phyloP scores from a whole-genome alignment of 306 rosid genomes.

The Fagus crenata region DNA sequence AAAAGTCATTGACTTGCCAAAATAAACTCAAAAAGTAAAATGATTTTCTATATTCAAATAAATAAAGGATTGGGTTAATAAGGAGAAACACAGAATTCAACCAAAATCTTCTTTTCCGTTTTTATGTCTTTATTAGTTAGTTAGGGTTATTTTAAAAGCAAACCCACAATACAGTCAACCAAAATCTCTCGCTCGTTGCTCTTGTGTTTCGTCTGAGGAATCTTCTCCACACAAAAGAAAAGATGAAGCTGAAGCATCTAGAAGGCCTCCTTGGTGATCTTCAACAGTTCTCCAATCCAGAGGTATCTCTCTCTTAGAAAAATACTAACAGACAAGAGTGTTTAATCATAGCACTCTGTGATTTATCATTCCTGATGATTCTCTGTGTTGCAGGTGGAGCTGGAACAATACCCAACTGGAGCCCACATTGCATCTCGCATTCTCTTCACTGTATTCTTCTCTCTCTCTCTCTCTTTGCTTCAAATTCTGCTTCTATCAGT shows the following conservation, averaged over 20 bases:
- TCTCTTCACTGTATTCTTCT: conserved; percentile 64
- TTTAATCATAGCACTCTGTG: not conserved
- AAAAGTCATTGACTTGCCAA: too few species aligned
- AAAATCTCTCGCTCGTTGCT: too few species aligned
- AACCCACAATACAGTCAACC: too few species aligned
- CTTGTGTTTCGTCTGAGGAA: conserved; percentile 4
- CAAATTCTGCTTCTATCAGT: not conserved
- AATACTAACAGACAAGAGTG: not conserved
- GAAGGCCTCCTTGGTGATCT: conserved; percentile 71
- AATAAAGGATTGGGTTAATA: too few species aligned
- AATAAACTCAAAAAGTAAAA: too few species aligned
- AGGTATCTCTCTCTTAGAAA: conserved; percentile 41
- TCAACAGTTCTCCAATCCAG: conserved; percentile 77
- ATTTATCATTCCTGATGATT: not conserved
- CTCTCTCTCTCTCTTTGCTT: conserved; percentile 12
- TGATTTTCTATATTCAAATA: too few species aligned
- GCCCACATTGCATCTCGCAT: conserved; percentile 95
- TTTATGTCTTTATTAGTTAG: too few species aligned
- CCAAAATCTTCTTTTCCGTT: too few species aligned
- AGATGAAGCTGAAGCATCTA: conserved; percentile 89
- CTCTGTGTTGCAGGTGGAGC: conserved; percentile 53
- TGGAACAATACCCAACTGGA: conserved; percentile 96
- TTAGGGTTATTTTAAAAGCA: too few species aligned
- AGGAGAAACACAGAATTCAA: too few species aligned
- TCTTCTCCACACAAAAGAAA: conserved; percentile 9